Base-by-base conservation (phyloP, 805 yeast species). In the Phaffomyces antillensis region DNA sequence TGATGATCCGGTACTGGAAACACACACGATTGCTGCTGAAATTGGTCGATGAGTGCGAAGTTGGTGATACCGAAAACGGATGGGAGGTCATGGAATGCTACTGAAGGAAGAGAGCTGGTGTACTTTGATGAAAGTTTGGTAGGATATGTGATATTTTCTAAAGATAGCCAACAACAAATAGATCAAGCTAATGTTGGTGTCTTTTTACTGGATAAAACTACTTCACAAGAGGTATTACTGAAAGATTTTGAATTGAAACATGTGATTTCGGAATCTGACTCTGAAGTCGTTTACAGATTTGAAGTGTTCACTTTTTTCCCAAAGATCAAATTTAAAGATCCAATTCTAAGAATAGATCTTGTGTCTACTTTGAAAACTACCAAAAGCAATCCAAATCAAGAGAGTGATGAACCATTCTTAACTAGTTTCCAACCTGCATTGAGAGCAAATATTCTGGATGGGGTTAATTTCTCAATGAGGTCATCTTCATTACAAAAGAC, bases 381-480 rank as follows among this genome's bases (percentile, higher is more conserved):
- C 1, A 12, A 23, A 5, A 26, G 18, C 6, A 10, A 17, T 3
- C 7, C 12, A 6, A 17, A 17, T 3, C 5, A 28, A 11, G 31
- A 26, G 6, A 6, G 7, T n/a, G 20, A 36, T 1, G 24, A 18
- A 23, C n/a, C 15, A n/a, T 9, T 12, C 12, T n/a, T 36, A 16
- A 12, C 25, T 9, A 42, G 44, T 8, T 42, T 46, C 20, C 43
- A 46, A 16, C 60, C 62, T 1, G 56, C 51, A 5, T 49, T 49
- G 34, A 42, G 53, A 36, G 45, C 60, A 12, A 58, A 58, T 28
- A 32, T 58, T 1, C 43, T 50, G 7, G 52, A 49, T n/a, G 54
- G 48, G 7, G 41, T 50, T 18, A 50, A 42, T 23, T 44, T 42
- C 6, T 43, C 48, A 25, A 42, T 46, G 30, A 11, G 13, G 11